Base-by-base conservation (phyloP, 345 rosid species). In the Leavenworthia alabamica region DNA sequence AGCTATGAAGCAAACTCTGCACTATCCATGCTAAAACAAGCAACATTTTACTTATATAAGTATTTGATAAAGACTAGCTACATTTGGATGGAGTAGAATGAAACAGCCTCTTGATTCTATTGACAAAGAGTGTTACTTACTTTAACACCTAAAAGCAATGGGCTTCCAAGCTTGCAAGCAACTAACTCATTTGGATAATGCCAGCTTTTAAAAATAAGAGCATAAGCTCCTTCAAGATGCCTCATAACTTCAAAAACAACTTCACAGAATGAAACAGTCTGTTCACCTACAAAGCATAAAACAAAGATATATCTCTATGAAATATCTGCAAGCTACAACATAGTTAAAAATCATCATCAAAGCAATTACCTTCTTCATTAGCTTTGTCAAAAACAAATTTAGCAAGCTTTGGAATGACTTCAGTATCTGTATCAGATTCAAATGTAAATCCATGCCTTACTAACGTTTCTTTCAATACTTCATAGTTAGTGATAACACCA, bases 181-280 rank as follows among this genome's bases (percentile, higher is more conserved):
- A 93, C 77, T 67, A 93, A 78, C 83, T 93, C 97, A 60, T 93
- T 85, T 17, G 94, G 97, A 75, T 93, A 93, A 67, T 87, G 97
- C 51, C 72, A 66, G 71, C 99, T 93, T 78, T 89, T 93, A 67
- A 93, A 89, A 15, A 89, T 77, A 68, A 93, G 99, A 51, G 99
- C 99, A 78, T 89, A 93, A 37, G 99, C 99, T 67, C 99, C 99
- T 67, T 89, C 99, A 58, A 93, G 94, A 66, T 85, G 97, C 66
- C 91, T 81, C 90, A 93, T 83, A 61, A 93, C 96, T 79, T 93
- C 99, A 63, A 85, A 77, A 23, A 93, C 97, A 74, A 93, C 97
- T 73, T 89, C 89, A 74, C 89, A 79, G 75, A 93, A 93, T 37
- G 91, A 70, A 44, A 83, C 91, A 19, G 77, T 71, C 64, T 76